Conservation (phyloP, 495 filamentous ascomycete species). For the Penicillium simplicissimum region DNA sequence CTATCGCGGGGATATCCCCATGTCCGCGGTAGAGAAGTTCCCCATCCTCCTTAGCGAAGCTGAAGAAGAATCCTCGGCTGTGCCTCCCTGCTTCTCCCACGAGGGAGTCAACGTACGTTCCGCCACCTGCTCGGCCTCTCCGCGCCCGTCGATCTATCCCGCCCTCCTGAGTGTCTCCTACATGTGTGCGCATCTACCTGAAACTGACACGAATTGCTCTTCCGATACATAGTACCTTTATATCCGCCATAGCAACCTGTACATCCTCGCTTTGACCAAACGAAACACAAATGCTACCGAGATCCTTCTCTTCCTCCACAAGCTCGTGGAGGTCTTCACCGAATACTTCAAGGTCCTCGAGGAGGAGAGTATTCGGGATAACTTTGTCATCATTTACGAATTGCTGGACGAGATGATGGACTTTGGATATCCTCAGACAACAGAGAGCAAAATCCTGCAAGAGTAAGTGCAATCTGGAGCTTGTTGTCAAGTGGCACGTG, state of each 20-base stretch:
- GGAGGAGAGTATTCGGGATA: conserved; percentile 98
- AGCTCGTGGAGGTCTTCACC: conserved; percentile 97
- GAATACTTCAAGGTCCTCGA: conserved; percentile 99
- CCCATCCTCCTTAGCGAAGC: conserved; percentile 95
- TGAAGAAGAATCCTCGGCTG: conserved; percentile 98
- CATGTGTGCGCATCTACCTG: conserved; percentile 7
- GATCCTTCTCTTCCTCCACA: conserved; percentile 96
- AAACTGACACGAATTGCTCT: conserved; percentile 17
- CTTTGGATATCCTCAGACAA: conserved; percentile 98
- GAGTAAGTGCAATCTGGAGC: conserved; percentile 54
- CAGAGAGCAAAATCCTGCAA: conserved; percentile 97
- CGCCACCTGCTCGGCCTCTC: conserved; percentile 5
- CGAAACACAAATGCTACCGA: conserved; percentile 99
- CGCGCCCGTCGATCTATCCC: conserved; percentile 11
- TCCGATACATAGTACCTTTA: conserved; percentile 81
- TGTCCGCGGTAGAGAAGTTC: conserved; percentile 99
- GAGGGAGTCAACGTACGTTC: conserved; percentile 92
- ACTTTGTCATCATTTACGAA: conserved; percentile 99
- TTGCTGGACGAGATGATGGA: conserved; percentile 99
- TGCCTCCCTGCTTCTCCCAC: conserved; percentile 97
- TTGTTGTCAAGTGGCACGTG: not conserved
- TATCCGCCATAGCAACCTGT: conserved; percentile 99
- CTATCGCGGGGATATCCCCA: conserved; percentile 98
- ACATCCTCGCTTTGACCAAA: conserved; percentile 96
- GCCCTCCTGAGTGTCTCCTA: conserved; percentile 21